phyloP scores from a whole-genome alignment of 768 basidiomycete genomes.

The Goffeauzyma gilvescens region DNA sequence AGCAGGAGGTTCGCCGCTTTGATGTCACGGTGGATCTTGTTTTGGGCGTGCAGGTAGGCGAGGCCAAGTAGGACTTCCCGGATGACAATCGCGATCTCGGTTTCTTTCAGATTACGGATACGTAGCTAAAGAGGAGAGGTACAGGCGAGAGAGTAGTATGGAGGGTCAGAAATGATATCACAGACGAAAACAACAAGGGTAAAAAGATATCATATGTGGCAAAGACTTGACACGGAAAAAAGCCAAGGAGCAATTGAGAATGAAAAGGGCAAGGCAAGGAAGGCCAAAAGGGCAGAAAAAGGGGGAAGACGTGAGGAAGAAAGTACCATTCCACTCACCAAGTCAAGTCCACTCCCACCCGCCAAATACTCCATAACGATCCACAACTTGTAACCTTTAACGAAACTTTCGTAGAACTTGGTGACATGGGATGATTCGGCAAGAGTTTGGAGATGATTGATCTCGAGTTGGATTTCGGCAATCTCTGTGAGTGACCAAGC shows the following conservation, averaged over 20 bases:
- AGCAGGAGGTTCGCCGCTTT: constrained; percentile 93
- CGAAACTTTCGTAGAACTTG: constrained; percentile 88
- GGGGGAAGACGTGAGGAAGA: too few species aligned
- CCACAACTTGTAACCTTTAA: constrained; percentile 93
- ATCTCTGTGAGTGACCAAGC: constrained; percentile 38
- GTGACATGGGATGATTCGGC: constrained; percentile 96
- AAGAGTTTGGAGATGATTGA: constrained; percentile 81
- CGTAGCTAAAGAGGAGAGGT: neutral
- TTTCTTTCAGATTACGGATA: too few species aligned
- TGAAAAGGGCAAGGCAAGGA: neutral
- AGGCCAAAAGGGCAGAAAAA: neutral
- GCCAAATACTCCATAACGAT: constrained; percentile 99
- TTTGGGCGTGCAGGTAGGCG: constrained; percentile 86
- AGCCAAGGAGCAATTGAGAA: too few species aligned
- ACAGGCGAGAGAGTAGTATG: neutral
- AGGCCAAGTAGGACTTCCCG: constrained; percentile 81
- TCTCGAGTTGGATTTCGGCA: constrained; percentile 94
- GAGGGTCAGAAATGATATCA: too few species aligned
- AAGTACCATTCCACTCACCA: constrained; percentile 33
- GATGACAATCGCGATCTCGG: constrained; percentile 84
- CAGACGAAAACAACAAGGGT: too few species aligned
- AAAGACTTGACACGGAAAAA: too few species aligned
- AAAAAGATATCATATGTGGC: too few species aligned
- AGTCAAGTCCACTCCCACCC: constrained; percentile 92
- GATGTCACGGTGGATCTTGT: constrained; percentile 96